Base-by-base conservation (phyloP, 2,329 filamentous ascomycete genomes). In the Tolypocladium cylindrosporum region DNA sequence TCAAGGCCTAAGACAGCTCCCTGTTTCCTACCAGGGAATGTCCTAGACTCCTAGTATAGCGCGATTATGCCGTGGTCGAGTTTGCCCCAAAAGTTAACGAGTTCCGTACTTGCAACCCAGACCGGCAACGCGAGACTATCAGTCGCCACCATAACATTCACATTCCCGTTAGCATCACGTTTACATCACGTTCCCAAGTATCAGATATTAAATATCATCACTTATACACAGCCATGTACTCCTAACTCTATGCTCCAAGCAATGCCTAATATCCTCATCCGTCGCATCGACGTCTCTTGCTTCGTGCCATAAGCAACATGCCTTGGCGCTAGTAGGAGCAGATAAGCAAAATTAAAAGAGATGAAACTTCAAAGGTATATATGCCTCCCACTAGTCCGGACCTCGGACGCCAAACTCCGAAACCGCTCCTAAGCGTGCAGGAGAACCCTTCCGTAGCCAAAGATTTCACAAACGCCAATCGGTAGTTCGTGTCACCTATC, bases 301-400 rank as follows among this genome's bases (percentile, higher is more conserved):
- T 34, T 10, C 27, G 45, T n/a, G 31, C 48, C 48, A 51, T 51
- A 31, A 51, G 34, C 48, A 36, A 36, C 9, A 21, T n/a, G 27
- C 31, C 27, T 24, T 16, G 19, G 31, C 16, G 48, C 45, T 51
- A 31, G 48, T 36, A 31, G 16, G 48, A 11, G 48, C 48, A 51
- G 27, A 36, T 51, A 27, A n/a, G 48, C 27, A 34, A 51, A 16
- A 51, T 51, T 4, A 36, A 51, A 36, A 51, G 16, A 51, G 34
- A 36, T 51, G 48, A 51, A 51, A 51, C 48, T 36, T 51, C 19
- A n/a, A 42, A 54, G 53, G 53, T 54, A 54, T 54, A 54, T 54
- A 34, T 31, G 14, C 39, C 39, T 42, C 53, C 37, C 53, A 31
- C 37, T 24, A 54, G 21, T 24, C 37, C 36, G n/a, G 55, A 51